Percentiles rank a stretch among this genome's conserved stretches.
phyloP scores from a whole-genome alignment of 2,329 filamentous ascomycete genomes.

The Colletotrichum gigasporum region DNA sequence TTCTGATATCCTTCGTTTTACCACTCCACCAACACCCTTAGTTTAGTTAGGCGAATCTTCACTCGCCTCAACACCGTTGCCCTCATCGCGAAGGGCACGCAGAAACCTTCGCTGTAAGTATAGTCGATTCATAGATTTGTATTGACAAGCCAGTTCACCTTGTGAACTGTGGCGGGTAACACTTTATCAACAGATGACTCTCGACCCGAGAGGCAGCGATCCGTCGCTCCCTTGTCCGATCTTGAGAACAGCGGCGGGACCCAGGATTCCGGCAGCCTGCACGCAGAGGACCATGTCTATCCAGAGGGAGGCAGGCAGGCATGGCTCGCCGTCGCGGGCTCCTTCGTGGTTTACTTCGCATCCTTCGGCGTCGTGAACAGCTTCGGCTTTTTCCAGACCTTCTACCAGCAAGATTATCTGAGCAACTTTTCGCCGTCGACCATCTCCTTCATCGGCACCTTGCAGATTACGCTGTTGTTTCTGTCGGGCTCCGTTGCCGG shows the following conservation, averaged over 20 bases:
- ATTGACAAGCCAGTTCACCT: slow-evolving; percentile 12
- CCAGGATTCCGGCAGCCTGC: neutral
- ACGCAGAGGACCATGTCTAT: neutral
- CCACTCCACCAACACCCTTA: too few species aligned
- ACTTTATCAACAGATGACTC: neutral
- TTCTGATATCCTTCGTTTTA: too few species aligned
- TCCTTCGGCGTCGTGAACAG: slow-evolving; percentile 47
- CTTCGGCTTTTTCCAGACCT: slow-evolving; percentile 56
- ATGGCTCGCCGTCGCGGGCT: slow-evolving; percentile 23
- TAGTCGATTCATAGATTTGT: neutral
- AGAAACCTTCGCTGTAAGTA: neutral
- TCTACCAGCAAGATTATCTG: slow-evolving; percentile 49
- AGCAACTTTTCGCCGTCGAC: slow-evolving; percentile 42
- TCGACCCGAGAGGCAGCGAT: neutral
- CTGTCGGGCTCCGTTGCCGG: slow-evolving; percentile 50
- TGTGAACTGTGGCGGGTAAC: slow-evolving; percentile 14
- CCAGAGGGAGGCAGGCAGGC: neutral
- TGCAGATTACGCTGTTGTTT: slow-evolving; percentile 51
- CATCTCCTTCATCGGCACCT: slow-evolving; percentile 56
- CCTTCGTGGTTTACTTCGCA: slow-evolving; percentile 27
- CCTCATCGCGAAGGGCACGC: neutral
- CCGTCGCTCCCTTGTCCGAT: neutral
- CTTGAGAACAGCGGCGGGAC: neutral
- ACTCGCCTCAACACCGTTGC: neutral
- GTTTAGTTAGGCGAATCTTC: too few species aligned